phyloP scores from a whole-genome alignment of 805 yeast species.

The Pichia nanzhaoensis region DNA sequence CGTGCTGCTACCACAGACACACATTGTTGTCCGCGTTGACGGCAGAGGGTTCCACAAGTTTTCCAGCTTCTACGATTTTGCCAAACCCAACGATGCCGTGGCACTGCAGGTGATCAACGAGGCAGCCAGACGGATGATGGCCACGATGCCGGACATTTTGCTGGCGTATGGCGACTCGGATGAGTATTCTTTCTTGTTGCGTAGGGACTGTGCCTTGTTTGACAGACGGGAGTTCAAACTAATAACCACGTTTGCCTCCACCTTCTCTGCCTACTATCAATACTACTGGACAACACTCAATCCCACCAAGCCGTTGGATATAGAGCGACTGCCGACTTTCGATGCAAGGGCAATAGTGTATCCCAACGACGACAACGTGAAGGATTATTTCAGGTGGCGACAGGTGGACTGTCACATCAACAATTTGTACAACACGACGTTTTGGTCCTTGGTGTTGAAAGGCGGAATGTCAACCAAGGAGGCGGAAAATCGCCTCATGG shows the following conservation, averaged over 20 bases:
- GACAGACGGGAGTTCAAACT: conserved; percentile 81
- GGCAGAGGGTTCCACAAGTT: conserved; percentile 93
- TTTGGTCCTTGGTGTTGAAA: conserved; percentile 74
- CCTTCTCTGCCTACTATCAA: conserved; percentile 72
- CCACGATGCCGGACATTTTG: conserved; percentile 60
- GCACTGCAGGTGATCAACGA: conserved; percentile 79
- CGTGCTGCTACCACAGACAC: conserved; percentile 67
- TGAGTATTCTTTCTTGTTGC: conserved; percentile 79
- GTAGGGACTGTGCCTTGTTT: conserved; percentile 57
- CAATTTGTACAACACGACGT: conserved; percentile 85
- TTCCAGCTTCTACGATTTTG: conserved; percentile 64
- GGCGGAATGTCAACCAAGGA: conserved; percentile 70
- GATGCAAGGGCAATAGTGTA: conserved; percentile 88
- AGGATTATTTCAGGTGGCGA: conserved; percentile 90
- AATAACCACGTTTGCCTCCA: conserved; percentile 72
- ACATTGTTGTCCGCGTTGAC: conserved; percentile 80
- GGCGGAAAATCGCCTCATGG: conserved; percentile 70
- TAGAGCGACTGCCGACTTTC: conserved; percentile 67
- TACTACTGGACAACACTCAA: conserved; percentile 59
- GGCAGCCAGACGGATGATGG: conserved; percentile 63
- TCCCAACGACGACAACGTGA: conserved; percentile 52
- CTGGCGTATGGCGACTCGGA: conserved; percentile 94
- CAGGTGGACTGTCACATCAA: conserved; percentile 96
- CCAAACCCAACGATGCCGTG: conserved; percentile 77
- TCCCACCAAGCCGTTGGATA: conserved; percentile 35